Conservation (phyloP, 208 protist genomes). For the Crithidia thermophila region DNA sequence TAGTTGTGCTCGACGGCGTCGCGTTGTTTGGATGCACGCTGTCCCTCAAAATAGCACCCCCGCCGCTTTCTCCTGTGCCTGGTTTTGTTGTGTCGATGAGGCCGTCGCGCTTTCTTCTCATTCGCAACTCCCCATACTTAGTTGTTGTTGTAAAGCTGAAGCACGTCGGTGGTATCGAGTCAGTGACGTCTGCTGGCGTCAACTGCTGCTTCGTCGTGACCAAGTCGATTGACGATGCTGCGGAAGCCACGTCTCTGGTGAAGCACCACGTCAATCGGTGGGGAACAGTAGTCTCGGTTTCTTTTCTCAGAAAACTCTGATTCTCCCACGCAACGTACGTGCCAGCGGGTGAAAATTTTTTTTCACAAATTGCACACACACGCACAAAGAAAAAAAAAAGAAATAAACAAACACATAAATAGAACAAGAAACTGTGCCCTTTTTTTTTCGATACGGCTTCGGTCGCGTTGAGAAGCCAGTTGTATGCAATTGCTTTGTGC, state of each 20-base stretch:
- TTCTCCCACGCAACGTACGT: no score
- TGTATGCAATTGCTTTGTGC: no score
- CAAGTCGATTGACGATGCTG: slow-evolving; percentile 20
- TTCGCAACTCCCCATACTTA: slow-evolving; percentile 58
- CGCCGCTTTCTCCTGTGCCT: slow-evolving; percentile 46
- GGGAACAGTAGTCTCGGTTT: slow-evolving; percentile 36
- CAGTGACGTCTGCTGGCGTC: slow-evolving; percentile 41
- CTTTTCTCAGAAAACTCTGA: slow-evolving; percentile 36
- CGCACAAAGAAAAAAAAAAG: no score
- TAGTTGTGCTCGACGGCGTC: slow-evolving; percentile 65
- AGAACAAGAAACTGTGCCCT: neutral
- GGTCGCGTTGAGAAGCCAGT: no score
- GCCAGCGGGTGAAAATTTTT: slow-evolving; percentile 2
- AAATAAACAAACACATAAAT: no score
- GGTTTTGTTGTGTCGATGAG: slow-evolving; percentile 63
- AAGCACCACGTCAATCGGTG: slow-evolving; percentile 32
- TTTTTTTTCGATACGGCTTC: slow-evolving; percentile 3
- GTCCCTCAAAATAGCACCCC: slow-evolving; percentile 41
- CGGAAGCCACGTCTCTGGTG: slow-evolving; percentile 19
- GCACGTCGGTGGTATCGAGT: slow-evolving; percentile 47
- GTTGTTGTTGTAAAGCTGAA: slow-evolving; percentile 54
- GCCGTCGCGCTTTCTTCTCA: slow-evolving; percentile 41
- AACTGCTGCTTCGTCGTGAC: slow-evolving; percentile 50
- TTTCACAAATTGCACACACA: no score
- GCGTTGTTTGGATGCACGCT: slow-evolving; percentile 62